Evolutionary conservation across 805 yeast genomes (phyloP), one percentile per base, ranked within the genome.

Genomic region (Candida koratica): DNA sequence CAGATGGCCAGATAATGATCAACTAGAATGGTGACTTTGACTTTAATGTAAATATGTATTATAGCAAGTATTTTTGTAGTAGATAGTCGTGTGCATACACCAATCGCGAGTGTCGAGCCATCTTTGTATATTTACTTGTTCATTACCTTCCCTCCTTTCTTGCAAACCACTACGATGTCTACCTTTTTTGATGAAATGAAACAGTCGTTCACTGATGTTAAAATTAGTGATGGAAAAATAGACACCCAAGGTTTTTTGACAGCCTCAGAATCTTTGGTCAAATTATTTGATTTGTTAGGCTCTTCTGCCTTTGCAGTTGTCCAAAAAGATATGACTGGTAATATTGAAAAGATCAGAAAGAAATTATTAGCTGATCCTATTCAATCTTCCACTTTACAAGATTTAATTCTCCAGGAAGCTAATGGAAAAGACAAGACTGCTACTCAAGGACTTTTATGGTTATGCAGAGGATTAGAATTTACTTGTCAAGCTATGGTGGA

Each of bases 381-480:
- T 25, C 61, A 64, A 37, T 69, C 84, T 18, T 55, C 65, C n/a
- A 81, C 94, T 17, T 71, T 87, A 49, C 95, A 88, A 64, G 87
- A 75, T 43, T 68, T 87, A 56, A 81, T 88, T 22, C 62, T 83
- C 43, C 67, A 79, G 38, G 96, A 87, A 67, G 79, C 76, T 28
- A 71, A 69, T 25, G 77, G 77, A 46, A 77, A 76, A 60, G 69
- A 71, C 51, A 84, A 81, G 59, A 79, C 80, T 42, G 95, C 96
- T 26, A 87, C 96, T 9, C 96, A 88, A 62, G 96, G 94, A 25
- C 73, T 87, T 47, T 64, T 87, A 50, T 87, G 96, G 96, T 73
- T 87, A 48, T 71, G 80, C 29, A 70, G 90, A 53, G 96, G 96
- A 14, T 74, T 87, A 50, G 81, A 84, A 56, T 88, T 87, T 69